These are phyloP conservation scores for Aspergillus coremiiformis DNA, from an alignment of 495 filamentous ascomycete genomes.

Conservation along the genomic window DNA sequence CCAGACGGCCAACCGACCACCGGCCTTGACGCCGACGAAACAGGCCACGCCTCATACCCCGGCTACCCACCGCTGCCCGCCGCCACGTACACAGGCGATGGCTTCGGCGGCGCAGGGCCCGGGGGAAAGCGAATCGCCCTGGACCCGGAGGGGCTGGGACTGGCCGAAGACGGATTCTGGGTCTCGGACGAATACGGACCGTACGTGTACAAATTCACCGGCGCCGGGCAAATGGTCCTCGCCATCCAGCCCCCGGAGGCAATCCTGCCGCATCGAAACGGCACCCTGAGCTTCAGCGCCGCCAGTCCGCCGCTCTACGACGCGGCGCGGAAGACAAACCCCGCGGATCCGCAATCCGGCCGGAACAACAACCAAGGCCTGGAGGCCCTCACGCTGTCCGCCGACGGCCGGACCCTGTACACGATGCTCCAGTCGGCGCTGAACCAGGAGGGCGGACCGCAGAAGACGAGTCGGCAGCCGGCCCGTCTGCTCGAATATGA, in stretches of 20 bases:
- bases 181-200: constrained; percentile 76
- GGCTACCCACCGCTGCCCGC: constrained; percentile 61
- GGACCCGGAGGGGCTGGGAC: constrained; percentile 66
- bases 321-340: constrained; percentile 32
- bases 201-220: constrained; percentile 62
- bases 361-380: constrained; percentile 73
- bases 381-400: constrained; percentile 60
- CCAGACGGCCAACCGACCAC: constrained; percentile 63
- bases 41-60: constrained; percentile 43
- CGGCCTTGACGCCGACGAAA: constrained; percentile 60
- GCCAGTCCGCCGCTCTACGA: constrained; percentile 58
- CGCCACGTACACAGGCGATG: constrained; percentile 62
- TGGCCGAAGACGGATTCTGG: constrained; percentile 66
- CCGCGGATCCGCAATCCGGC: constrained; percentile 54
- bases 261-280: constrained; percentile 60
- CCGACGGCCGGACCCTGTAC: constrained; percentile 59
- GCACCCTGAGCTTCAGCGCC: constrained; percentile 49
- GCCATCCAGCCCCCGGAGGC: constrained; percentile 64
- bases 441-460: constrained; percentile 57
- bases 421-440: constrained; percentile 62
- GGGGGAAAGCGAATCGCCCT: constrained; percentile 57
- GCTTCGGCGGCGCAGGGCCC: constrained; percentile 56
- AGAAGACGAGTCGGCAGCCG: constrained; percentile 46
- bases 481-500: constrained; percentile 60
- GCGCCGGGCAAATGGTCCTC: constrained; percentile 49